Base-by-base conservation (phyloP, 2,329 filamentous ascomycete genomes). In the Aspergillus sp. region DNA sequence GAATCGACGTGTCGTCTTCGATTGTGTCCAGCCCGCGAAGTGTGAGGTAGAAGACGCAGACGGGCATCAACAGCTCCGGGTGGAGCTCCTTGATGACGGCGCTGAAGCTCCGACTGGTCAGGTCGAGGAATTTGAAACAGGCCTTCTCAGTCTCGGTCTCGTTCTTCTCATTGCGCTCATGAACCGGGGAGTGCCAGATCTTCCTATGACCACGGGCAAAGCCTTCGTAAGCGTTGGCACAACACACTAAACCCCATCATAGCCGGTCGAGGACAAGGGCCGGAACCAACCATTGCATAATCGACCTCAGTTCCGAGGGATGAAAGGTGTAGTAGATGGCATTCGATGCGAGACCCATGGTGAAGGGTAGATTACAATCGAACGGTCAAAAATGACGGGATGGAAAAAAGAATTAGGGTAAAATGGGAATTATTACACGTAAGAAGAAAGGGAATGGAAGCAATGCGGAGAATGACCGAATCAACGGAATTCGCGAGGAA, bases 1-100 rank as follows among this genome's bases (percentile, higher is more conserved):
- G 82, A 62, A 99, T 89, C 5, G 92, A 96, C 88, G 97, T 98
- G 78, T 99, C 95, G 82, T 99, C 95, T 79, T 99, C 95, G 62
- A 99, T 91, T n/a, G 95, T 99, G 78, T 99, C 95, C 54, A 99
- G 85, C 50, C 91, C 95, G 63, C 95, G 91, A 57, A 99, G 84
- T 56, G 92, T 86, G 28, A 99, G 86, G 81, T 99, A 99, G 84
- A 99, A 99, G 9, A 98, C 82, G 58, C 89, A 88, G 49, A 98
- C 85, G 23, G 95, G 92, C 43, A 97, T 86, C 38, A 98, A 86
- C 32, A 99, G 87, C 79, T 99, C 94, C 1, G 92, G 92, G 74
- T 97, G 93, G 47, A 99, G 85, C 80, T 99, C 95, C 79, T 96
- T 88, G 66, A 99, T 99, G 74, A 99, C 95, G 50, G 92, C 85